Evolutionary conservation across 495 filamentous ascomycete species (phyloP).

Genomic region (Echria macrotheca): DNA sequence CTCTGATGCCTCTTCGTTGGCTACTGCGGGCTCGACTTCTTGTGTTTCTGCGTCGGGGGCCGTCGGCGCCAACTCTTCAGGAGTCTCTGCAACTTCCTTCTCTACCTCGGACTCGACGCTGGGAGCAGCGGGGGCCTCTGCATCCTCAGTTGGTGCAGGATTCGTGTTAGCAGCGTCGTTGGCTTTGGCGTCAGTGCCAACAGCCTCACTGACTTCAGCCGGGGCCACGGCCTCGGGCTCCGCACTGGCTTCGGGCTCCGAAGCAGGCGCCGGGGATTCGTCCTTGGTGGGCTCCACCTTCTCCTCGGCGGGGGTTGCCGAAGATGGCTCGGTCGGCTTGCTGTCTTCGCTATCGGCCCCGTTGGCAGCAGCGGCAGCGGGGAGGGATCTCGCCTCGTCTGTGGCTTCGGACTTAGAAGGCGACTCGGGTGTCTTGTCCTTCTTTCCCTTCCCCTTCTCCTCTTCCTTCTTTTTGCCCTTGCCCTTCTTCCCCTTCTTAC

Average conservation of each 20-base stretch:
- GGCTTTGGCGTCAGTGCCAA: no score
- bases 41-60: slow-evolving; percentile 3
- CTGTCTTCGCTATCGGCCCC: slow-evolving; percentile 12
- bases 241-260: slow-evolving; percentile 9
- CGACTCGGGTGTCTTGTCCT: slow-evolving; percentile 12
- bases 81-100: neutral
- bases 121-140: neutral
- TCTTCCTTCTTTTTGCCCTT: slow-evolving; percentile 21
- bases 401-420: slow-evolving; percentile 1
- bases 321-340: slow-evolving; percentile 7
- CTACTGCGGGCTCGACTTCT: neutral
- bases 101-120: neutral
- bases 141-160: neutral
- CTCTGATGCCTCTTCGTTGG: slow-evolving; percentile 3
- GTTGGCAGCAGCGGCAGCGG: slow-evolving; percentile 5
- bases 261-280: neutral
- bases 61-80: no score
- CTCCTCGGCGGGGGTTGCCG: neutral
- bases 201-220: neutral
- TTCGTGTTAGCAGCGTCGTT: no score
- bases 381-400: slow-evolving; percentile 8
- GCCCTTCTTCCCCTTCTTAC: slow-evolving; percentile 14
- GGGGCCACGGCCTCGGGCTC: slow-evolving; percentile 2
- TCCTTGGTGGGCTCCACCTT: slow-evolving; percentile 5
- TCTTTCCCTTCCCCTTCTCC: slow-evolving; percentile 22